Conservation (phyloP, 1,284 basidiomycete genomes). For the Fomitopsis schrenkii region DNA sequence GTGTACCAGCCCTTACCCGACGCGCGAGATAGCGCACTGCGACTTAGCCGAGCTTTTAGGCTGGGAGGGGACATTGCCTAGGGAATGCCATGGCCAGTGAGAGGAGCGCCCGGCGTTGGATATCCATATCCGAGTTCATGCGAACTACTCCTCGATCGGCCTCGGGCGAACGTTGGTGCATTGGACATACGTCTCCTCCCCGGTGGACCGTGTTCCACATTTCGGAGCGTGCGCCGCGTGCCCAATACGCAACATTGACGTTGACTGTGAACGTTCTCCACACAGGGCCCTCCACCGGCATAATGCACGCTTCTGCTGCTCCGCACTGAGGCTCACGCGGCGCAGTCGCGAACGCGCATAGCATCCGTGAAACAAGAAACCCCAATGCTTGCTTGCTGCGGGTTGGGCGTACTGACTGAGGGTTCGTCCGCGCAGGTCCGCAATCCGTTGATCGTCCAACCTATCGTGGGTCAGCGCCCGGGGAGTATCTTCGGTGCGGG, state of each 20-base stretch:
- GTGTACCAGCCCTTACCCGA: not conserved
- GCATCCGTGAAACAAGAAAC: no score
- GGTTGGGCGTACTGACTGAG: no score
- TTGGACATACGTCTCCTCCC: not conserved
- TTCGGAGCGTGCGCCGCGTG: no score
- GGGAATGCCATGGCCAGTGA: not conserved
- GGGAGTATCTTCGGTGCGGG: not conserved
- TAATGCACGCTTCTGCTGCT: no score
- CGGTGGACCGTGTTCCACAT: no score
- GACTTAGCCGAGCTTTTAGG: not conserved
- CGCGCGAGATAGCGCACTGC: not conserved
- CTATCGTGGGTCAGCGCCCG: not conserved
- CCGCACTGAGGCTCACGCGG: no score
- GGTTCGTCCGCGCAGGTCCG: not conserved
- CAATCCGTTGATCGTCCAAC: not conserved
- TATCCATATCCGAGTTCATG: not conserved
- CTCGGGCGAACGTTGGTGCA: not conserved
- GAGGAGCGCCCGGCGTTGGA: not conserved
- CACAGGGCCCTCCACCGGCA: no score
- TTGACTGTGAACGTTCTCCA: no score
- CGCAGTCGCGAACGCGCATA: no score
- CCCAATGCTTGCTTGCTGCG: no score
- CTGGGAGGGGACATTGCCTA: not conserved
- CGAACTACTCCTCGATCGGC: not conserved
- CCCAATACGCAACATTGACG: no score